Percentiles rank a stretch among this genome's conserved stretches.
phyloP scores from a whole-genome alignment of 805 yeast species.

The Zygotorulaspora danielsina region DNA sequence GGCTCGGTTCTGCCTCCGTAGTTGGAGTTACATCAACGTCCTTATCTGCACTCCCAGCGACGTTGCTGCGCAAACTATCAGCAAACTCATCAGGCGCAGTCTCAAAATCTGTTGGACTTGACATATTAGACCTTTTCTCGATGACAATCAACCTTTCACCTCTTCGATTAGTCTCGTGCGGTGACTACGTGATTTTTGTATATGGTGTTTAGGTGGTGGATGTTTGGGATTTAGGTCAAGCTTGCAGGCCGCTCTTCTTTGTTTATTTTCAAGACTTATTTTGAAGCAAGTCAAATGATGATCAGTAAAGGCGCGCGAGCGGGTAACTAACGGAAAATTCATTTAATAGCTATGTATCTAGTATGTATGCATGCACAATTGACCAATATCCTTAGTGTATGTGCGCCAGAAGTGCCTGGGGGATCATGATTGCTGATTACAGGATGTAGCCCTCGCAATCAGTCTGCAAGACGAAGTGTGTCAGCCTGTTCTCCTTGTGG shows the following conservation, averaged over 20 bases:
- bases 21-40: constrained; percentile 1
- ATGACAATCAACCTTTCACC: not conserved
- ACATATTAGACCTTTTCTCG: constrained; percentile 11
- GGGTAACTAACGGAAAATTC: not conserved
- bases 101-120: constrained; percentile 26
- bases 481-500: constrained; percentile 5
- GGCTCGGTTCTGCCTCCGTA: not conserved
- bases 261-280: not conserved
- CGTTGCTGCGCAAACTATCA: constrained; percentile 20
- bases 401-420: too few species aligned
- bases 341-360: too few species aligned
- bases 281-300: not conserved
- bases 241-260: not conserved
- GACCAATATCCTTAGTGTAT: too few species aligned
- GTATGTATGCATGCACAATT: too few species aligned
- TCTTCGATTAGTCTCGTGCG: not conserved
- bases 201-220: constrained; percentile 23
- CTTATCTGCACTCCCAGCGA: constrained; percentile 1
- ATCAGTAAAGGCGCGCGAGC: not conserved
- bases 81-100: constrained; percentile 29
- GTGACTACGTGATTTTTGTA: constrained; percentile 6
- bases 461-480: constrained; percentile 5
- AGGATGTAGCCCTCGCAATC: constrained; percentile 4
- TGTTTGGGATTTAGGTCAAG: constrained; percentile 10
- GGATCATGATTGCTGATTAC: too few species aligned